These are phyloP conservation scores for Sclerospora graminicola DNA, from an alignment of 352 stramenopile species.

Conservation along the genomic window DNA sequence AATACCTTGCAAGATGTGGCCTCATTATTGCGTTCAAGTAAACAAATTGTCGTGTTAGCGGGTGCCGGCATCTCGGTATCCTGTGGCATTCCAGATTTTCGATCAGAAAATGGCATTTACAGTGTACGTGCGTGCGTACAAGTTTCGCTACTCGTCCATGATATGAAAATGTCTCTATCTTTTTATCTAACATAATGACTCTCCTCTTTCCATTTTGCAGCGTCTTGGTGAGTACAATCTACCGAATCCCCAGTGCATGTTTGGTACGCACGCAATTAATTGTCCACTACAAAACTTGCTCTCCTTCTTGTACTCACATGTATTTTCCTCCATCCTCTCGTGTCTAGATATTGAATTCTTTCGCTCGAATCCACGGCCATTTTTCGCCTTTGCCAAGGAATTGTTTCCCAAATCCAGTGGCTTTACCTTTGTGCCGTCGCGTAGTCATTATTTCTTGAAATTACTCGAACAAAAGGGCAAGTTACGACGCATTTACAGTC, in stretches of 20 bases:
- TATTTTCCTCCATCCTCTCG: too few relatives aligned
- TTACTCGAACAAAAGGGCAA: constrained; percentile 88
- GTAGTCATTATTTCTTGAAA: constrained; percentile 95
- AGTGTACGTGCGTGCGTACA: constrained; percentile 63
- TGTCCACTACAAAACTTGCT: too few relatives aligned
- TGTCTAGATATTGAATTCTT: constrained; percentile 95
- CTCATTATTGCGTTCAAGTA: constrained; percentile 49
- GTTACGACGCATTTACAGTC: constrained; percentile 89
- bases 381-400: constrained; percentile 94
- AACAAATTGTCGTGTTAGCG: constrained; percentile 89
- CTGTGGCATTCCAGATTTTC: constrained; percentile 98
- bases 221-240: constrained; percentile 73
- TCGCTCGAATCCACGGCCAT: constrained; percentile 90
- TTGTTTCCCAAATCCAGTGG: constrained; percentile 72
- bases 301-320: too few relatives aligned
- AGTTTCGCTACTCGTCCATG: too few relatives aligned
- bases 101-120: constrained; percentile 89
- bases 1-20: constrained; percentile 74
- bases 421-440: constrained; percentile 77
- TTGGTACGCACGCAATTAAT: constrained; percentile 43
- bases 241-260: constrained; percentile 82
- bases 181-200: too few relatives aligned
- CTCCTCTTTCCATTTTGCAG: constrained; percentile 19
- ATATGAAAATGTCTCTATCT: too few relatives aligned
- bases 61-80: constrained; percentile 94